Base-by-base conservation (phyloP, 2,329 filamentous ascomycete genomes). In the Neopestalotiopsis rosae region DNA sequence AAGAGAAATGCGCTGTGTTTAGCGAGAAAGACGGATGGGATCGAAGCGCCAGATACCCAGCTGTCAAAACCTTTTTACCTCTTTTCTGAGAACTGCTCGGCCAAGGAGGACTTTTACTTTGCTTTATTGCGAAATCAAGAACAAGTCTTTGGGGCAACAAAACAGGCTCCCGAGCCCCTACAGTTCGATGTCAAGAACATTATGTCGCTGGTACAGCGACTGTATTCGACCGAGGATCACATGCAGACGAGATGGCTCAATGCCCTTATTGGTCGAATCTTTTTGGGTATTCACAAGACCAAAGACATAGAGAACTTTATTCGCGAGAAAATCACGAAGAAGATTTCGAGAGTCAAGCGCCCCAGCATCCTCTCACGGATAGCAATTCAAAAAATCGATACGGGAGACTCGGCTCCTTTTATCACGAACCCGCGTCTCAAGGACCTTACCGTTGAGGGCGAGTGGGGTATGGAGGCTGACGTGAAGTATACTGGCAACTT, bases 61-160 rank as follows among this genome's bases (percentile, higher is more conserved):
- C 77, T 87, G 2, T 91, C 93, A 6, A 95, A 93, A 73, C 94
- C 96, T 0, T 98, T 98, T 81, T 98, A 91, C 77, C 85, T 99
- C 4, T 99, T 98, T 80, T 97, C 94, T 0, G 94, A 98, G 73
- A 97, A 97, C 76, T 94, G 94, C 78, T 97, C 95, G 0, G 94
- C 96, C 61, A 99, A 99, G 80, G 96, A 99, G 80, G 96, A 99
- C 78, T 98, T 99, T 81, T 99, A 99, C 79, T 95, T 97, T 80
- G 93, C 95, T 13, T 85, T 99, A 74, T 85, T 99, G 52, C 90
- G 91, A 74, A 97, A 95, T 72, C 93, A 97, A 77, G 91, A 94
- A 73, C 90, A 91, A 74, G 87, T 88, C 17, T 85, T 89, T 68
- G 85, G 86, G 52, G 82, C 84, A 2, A 84, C 84, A 28, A 84